Percentiles rank a stretch among this genome's conserved stretches.
Evolutionary conservation across 352 stramenopile species (phyloP).

Genomic region (Phytophthora palmivora): DNA sequence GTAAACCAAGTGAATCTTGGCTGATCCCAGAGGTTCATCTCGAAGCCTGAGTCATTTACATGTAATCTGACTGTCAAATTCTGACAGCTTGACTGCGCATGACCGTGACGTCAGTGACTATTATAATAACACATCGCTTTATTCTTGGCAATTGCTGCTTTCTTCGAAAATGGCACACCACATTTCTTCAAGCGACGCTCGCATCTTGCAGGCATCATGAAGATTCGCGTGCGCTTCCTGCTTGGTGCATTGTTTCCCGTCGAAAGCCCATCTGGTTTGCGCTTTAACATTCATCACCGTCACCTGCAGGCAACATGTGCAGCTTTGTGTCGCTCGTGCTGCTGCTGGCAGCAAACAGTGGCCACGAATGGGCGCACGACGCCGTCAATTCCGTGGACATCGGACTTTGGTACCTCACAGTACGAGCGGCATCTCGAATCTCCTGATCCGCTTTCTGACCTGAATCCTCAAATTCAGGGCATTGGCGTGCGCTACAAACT

Average conservation of each 20-base stretch:
- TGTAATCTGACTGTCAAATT: too few species aligned
- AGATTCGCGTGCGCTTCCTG: slow-evolving; percentile 50
- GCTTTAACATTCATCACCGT: neutral
- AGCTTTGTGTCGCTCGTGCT: slow-evolving; percentile 61
- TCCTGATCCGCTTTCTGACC: slow-evolving; percentile 7
- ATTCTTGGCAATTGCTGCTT: too few species aligned
- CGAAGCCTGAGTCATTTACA: neutral
- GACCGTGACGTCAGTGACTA: too few species aligned
- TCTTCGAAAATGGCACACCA: too few species aligned
- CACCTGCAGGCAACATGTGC: slow-evolving; percentile 47
- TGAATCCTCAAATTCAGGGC: slow-evolving; percentile 43
- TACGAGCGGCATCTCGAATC: slow-evolving; percentile 28
- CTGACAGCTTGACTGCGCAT: too few species aligned
- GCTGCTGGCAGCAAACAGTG: slow-evolving; percentile 51
- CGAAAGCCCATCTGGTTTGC: neutral
- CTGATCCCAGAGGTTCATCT: neutral
- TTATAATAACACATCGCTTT: too few species aligned
- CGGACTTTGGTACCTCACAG: slow-evolving; percentile 71
- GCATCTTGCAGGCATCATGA: slow-evolving; percentile 23
- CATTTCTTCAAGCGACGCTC: slow-evolving; percentile 19
- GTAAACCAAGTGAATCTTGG: slow-evolving; percentile 9
- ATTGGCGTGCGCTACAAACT: slow-evolving; percentile 84
- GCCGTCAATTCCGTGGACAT: slow-evolving; percentile 78
- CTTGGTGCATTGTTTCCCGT: slow-evolving; percentile 32
- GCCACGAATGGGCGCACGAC: slow-evolving; percentile 68